Conservation (phyloP, 345 rosid species). For the Populus tremula region DNA sequence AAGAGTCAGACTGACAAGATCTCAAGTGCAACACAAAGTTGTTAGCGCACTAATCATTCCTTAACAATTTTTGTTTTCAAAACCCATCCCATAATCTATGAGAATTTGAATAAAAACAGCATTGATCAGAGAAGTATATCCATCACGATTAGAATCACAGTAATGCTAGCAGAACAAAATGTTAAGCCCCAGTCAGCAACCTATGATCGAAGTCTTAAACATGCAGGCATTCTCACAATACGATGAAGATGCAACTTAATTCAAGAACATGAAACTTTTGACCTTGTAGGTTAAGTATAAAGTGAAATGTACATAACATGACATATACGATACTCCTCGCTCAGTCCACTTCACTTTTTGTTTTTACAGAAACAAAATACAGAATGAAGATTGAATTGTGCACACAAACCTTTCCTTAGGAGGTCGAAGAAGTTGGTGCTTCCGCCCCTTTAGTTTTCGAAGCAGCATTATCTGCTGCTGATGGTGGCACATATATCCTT, state of each 20-base stretch:
- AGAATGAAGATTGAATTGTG: not conserved
- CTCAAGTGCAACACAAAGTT: not conserved
- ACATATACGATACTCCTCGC: not conserved
- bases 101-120: not conserved
- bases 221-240: not conserved
- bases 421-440: slow-evolving; percentile 23
- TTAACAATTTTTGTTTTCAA: not conserved
- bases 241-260: not conserved
- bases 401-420: slow-evolving; percentile 25
- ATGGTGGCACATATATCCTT: slow-evolving; percentile 57
- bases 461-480: slow-evolving; percentile 12
- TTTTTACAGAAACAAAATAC: not conserved
- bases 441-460: slow-evolving; percentile 14
- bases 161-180: not conserved
- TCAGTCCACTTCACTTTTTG: not conserved
- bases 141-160: not conserved
- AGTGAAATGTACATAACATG: not conserved
- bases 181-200: not conserved
- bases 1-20: not conserved
- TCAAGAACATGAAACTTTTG: not conserved
- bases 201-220: not conserved
- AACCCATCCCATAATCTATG: not conserved
- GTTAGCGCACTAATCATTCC: not conserved
- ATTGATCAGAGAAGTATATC: not conserved
- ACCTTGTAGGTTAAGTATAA: not conserved